Conservation (phyloP, 345 rosid species). For the Boechera retrofracta region DNA sequence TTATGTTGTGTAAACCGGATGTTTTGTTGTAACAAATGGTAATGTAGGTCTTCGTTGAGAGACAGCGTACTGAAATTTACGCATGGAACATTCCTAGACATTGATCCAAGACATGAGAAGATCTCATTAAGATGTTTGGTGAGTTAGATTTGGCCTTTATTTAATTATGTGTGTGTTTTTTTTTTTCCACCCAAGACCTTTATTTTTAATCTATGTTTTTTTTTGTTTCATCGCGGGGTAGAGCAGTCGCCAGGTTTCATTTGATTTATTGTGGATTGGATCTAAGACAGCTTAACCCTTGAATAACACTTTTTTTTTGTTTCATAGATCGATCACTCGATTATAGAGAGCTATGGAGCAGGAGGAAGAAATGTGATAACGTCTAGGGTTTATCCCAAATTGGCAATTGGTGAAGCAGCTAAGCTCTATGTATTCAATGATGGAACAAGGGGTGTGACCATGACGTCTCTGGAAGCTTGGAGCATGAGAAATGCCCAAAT, state of each 20-base stretch:
- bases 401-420: constrained; percentile 51
- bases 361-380: constrained; percentile 64
- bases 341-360: constrained; percentile 62
- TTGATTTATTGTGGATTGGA: no score
- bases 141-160: background rate
- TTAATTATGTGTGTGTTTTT: no score
- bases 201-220: no score
- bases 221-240: no score
- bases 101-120: constrained; percentile 53
- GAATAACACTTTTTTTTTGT: background rate
- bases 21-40: no score
- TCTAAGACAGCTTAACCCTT: background rate
- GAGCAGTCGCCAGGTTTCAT: no score
- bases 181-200: no score
- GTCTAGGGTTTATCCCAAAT: constrained; percentile 61
- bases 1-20: no score
- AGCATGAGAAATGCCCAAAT: constrained; percentile 61
- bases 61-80: constrained; percentile 42
- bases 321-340: constrained; percentile 56
- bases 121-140: constrained; percentile 66
- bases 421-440: constrained; percentile 56
- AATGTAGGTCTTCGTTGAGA: constrained; percentile 57
- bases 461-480: constrained; percentile 64
- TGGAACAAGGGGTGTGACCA: constrained; percentile 49
- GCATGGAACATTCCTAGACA: constrained; percentile 52